These are phyloP conservation scores for Pythium periplocum DNA, from an alignment of 352 stramenopile genomes.

Conservation along the genomic window DNA sequence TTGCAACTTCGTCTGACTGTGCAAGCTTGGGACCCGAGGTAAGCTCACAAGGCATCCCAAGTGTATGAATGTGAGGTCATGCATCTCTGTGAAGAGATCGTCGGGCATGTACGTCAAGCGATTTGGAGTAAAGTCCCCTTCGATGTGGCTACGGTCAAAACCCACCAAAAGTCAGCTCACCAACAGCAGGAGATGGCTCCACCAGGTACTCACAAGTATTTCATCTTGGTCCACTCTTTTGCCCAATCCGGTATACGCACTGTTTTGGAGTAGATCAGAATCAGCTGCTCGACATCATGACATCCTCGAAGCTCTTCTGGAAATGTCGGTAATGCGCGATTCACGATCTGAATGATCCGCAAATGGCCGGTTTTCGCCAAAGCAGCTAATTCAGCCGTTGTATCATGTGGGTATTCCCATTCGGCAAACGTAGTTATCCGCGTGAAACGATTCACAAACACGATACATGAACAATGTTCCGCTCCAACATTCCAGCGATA, in stretches of 20 bases:
- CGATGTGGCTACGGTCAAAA: slow-evolving; percentile 6
- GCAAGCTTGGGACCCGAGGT: background rate
- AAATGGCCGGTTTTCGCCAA: slow-evolving; percentile 12
- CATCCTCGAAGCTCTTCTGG: slow-evolving; percentile 13
- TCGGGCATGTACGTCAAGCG: background rate
- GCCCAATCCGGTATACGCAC: slow-evolving; percentile 13
- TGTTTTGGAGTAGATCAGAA: slow-evolving; percentile 24
- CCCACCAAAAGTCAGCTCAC: background rate
- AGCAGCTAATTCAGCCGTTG: slow-evolving; percentile 2
- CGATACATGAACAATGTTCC: slow-evolving; percentile 16
- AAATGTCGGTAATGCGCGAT: slow-evolving; percentile 13
- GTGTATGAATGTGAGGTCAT: slow-evolving; percentile 8
- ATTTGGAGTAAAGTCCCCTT: slow-evolving; percentile 7
- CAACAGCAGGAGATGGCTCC: background rate
- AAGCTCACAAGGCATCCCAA: slow-evolving; percentile 3
- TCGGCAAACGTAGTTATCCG: slow-evolving; percentile 6
- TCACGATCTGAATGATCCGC: slow-evolving; percentile 22
- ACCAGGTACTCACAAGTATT: slow-evolving; percentile 18
- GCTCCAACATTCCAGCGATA: slow-evolving; percentile 19
- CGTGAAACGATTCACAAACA: slow-evolving; percentile 18
- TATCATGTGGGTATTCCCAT: slow-evolving; percentile 14
- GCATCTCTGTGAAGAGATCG: slow-evolving; percentile 2
- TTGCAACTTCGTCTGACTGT: background rate
- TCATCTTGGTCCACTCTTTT: slow-evolving; percentile 9
- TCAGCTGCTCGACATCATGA: slow-evolving; percentile 17